These are phyloP conservation scores for Cutaneotrichosporon sp. DNA, from an alignment of 1,284 basidiomycete genomes.

Conservation along the genomic window DNA sequence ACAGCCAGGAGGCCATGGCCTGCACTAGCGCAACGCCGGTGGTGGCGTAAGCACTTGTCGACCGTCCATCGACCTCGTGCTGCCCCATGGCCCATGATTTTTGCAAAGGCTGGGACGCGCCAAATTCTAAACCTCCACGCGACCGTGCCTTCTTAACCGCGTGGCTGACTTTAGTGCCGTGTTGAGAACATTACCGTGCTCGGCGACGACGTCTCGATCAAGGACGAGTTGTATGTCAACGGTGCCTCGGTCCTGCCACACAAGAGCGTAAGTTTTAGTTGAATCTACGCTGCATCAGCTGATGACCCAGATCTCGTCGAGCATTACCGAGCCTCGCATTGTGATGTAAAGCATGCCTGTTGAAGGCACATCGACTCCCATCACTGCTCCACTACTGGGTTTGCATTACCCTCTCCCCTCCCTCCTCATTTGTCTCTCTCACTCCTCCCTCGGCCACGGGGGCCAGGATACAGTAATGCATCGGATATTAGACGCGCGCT, in stretches of 20 bases:
- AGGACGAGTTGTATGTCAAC: slow-evolving; percentile 58
- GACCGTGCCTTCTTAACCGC: background rate
- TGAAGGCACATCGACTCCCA: background rate
- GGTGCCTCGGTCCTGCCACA: slow-evolving; percentile 58
- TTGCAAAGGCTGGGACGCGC: background rate
- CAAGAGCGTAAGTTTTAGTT: slow-evolving; percentile 54
- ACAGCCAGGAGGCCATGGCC: too few species aligned
- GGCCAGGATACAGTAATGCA: slow-evolving; percentile 11
- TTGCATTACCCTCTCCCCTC: background rate
- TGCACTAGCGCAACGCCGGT: too few species aligned
- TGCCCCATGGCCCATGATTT: too few species aligned
- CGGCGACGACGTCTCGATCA: slow-evolving; percentile 59
- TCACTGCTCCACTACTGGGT: background rate
- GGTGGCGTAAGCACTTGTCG: too few species aligned
- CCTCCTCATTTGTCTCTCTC: background rate
- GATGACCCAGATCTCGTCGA: slow-evolving; percentile 49
- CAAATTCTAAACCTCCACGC: background rate
- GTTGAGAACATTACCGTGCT: slow-evolving; percentile 58
- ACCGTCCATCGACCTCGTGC: too few species aligned
- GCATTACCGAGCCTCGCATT: slow-evolving; percentile 55
- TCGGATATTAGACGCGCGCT: slow-evolving; percentile 11
- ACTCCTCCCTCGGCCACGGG: background rate
- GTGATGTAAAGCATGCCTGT: slow-evolving; percentile 47
- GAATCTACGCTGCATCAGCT: background rate
- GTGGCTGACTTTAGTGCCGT: slow-evolving; percentile 42